A percentile compares a stretch with the other conserved stretches of the same genome.
These are phyloP conservation scores for Nevesoporus exiguus DNA, from an alignment of 768 basidiomycete species.

Conservation along the genomic window DNA sequence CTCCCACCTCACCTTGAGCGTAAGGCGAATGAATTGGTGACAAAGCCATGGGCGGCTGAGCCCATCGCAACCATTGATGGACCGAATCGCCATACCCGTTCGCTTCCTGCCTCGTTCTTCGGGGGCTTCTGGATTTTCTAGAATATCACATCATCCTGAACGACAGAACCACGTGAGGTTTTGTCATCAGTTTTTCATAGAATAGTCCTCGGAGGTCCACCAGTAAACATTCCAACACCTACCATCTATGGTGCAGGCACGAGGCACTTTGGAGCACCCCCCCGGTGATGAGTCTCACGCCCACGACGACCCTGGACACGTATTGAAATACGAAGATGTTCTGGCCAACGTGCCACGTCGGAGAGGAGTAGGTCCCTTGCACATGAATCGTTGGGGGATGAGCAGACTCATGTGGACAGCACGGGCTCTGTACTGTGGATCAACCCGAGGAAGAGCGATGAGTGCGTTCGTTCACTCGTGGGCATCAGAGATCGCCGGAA, in stretches of 20 bases:
- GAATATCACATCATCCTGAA: conserved; percentile 4
- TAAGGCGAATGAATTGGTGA: neutral
- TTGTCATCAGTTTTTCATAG: conserved; percentile 12
- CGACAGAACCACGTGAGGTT: conserved; percentile 12
- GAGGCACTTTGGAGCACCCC: conserved; percentile 21
- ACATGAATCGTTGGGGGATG: neutral
- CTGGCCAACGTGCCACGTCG: conserved; percentile 2
- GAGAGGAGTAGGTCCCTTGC: neutral
- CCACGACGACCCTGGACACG: conserved; percentile 24
- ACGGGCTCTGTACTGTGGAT: neutral
- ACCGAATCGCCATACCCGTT: neutral
- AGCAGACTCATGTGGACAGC: conserved; percentile 1
- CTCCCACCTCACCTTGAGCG: neutral
- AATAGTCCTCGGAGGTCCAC: conserved; percentile 31
- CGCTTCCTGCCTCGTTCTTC: conserved; percentile 5
- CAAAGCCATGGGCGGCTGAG: neutral
- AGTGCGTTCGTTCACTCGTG: conserved; percentile 6
- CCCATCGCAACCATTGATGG: neutral
- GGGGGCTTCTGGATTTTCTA: conserved; percentile 15
- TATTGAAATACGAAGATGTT: neutral
- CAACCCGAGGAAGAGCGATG: neutral
- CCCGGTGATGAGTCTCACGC: conserved; percentile 26
- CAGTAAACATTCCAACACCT: neutral
- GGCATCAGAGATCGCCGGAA: conserved; percentile 17
- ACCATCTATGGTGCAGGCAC: conserved; percentile 26